These are phyloP conservation scores for Ceratobasidium sp. DNA, from an alignment of 1,284 basidiomycete genomes.

Conservation along the genomic window DNA sequence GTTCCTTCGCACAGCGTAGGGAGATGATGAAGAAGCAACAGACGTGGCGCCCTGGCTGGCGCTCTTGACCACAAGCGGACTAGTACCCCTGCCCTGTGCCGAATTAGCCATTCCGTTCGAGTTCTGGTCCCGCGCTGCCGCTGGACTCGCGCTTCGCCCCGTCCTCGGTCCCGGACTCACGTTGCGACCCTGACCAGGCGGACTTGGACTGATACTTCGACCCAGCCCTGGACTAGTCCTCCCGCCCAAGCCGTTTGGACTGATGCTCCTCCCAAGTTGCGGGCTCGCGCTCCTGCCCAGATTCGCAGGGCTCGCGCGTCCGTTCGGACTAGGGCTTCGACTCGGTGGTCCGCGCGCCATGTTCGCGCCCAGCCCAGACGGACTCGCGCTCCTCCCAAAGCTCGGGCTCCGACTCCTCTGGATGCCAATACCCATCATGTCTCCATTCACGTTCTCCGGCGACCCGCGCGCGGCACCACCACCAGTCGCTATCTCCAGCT, in stretches of 20 bases:
- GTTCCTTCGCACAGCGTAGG: neutral
- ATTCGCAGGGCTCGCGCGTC: neutral
- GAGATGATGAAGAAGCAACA: too few relatives aligned
- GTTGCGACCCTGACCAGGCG: neutral
- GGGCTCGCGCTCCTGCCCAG: constrained; percentile 4
- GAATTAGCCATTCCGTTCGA: neutral
- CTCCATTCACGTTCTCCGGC: neutral
- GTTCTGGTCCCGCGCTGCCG: neutral
- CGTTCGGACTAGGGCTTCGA: neutral
- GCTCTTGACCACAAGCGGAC: constrained; percentile 31
- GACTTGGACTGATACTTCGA: constrained; percentile 3
- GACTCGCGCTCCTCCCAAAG: neutral
- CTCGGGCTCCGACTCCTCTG: constrained; percentile 7
- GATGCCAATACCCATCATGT: neutral
- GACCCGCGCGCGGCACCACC: neutral
- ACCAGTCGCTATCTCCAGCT: neutral
- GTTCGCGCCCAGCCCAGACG: neutral
- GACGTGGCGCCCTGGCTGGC: constrained; percentile 27
- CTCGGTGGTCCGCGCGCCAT: neutral
- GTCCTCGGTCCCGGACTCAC: neutral
- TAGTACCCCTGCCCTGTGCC: neutral
- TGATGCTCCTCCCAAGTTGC: neutral
- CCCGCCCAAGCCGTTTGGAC: constrained; percentile 9
- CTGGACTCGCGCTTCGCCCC: neutral
- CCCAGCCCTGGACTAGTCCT: neutral